phyloP scores from a whole-genome alignment of 225 moss, liverwort and hornwort species.

The Pseudisothecium myosuroides region DNA sequence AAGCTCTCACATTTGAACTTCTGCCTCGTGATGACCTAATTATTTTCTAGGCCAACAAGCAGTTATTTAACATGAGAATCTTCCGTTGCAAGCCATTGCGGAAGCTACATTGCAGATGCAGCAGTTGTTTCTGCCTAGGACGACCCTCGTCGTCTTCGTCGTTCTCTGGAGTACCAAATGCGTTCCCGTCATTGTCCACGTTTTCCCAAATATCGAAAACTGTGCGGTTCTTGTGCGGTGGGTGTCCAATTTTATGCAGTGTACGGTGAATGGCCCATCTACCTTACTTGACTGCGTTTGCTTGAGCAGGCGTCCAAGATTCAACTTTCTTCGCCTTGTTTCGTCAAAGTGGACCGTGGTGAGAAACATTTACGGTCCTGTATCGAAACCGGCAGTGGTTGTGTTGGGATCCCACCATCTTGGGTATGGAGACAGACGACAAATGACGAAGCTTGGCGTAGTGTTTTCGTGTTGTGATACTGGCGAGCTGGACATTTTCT shows the following conservation, averaged over 20 bases:
- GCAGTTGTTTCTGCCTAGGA: background rate
- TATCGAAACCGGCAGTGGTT: background rate
- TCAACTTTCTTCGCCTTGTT: background rate
- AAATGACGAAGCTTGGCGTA: background rate
- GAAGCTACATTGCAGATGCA: background rate
- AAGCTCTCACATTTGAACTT: too few species aligned
- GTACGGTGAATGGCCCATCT: too few species aligned
- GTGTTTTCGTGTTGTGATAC: background rate
- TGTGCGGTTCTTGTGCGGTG: too few species aligned
- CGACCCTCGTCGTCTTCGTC: background rate
- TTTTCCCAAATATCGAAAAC: too few species aligned
- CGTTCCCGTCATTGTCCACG: too few species aligned
- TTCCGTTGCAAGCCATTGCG: background rate
- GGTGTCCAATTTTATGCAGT: too few species aligned
- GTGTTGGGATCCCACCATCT: background rate
- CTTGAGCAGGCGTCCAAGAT: too few species aligned
- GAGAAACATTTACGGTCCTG: too few species aligned
- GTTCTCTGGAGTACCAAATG: constrained; percentile 5
- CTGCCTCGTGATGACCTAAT: background rate
- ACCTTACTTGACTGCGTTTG: too few species aligned
- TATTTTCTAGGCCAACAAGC: too few species aligned
- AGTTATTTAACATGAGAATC: background rate
- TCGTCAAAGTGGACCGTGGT: too few species aligned
- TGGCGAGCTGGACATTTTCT: background rate
- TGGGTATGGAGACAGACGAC: background rate